Evolutionary conservation across 1,284 basidiomycete genomes (phyloP).

Genomic region (Vanrija pseudolonga): DNA sequence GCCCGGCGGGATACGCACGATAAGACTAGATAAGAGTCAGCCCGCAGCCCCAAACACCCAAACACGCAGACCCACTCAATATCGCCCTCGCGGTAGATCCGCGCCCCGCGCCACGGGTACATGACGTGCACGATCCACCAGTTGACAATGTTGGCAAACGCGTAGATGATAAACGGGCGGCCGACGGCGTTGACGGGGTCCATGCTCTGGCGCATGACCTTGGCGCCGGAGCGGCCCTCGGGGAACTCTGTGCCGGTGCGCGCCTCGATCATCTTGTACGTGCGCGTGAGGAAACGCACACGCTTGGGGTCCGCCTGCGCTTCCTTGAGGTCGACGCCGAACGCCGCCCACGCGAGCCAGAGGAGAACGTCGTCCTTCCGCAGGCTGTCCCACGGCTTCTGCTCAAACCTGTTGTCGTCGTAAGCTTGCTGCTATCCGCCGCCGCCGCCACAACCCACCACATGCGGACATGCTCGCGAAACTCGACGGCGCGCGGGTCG

Average conservation of each 20-base stretch:
- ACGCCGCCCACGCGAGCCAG: slow-evolving; percentile 84
- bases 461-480: slow-evolving; percentile 45
- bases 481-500: slow-evolving; percentile 45
- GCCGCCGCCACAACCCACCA: slow-evolving; percentile 31
- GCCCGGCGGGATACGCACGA: slow-evolving; percentile 63
- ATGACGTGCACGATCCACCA: slow-evolving; percentile 29
- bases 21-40: slow-evolving; percentile 59
- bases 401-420: slow-evolving; percentile 61
- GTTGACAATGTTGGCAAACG: slow-evolving; percentile 58
- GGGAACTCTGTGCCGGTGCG: slow-evolving; percentile 66
- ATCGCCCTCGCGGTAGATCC: slow-evolving; percentile 42
- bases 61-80: slow-evolving; percentile 52
- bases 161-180: slow-evolving; percentile 71
- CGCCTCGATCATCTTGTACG: slow-evolving; percentile 63
- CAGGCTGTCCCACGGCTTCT: slow-evolving; percentile 69
- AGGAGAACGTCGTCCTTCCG: slow-evolving; percentile 61
- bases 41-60: neutral
- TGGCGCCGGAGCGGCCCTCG: slow-evolving; percentile 59
- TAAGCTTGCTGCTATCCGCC: neutral
- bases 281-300: slow-evolving; percentile 57
- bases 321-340: slow-evolving; percentile 57
- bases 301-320: slow-evolving; percentile 52
- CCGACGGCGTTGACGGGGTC: slow-evolving; percentile 63
- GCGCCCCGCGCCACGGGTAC: slow-evolving; percentile 34
- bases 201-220: slow-evolving; percentile 68